These are phyloP conservation scores for Nemania sp. DNA, from an alignment of 2,329 filamentous ascomycete species.

Conservation along the genomic window DNA sequence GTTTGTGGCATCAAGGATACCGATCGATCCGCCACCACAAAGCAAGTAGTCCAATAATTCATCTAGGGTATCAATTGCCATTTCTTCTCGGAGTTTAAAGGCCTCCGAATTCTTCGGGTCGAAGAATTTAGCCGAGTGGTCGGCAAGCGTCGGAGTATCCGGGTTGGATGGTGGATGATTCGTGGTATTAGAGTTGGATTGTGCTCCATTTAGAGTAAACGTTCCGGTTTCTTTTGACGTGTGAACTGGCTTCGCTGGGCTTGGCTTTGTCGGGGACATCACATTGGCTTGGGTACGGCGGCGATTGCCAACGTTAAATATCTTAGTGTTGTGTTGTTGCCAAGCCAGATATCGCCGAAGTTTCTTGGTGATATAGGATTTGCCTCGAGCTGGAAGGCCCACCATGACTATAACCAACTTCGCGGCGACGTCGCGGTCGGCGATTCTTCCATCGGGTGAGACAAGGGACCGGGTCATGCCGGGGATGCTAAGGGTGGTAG, in stretches of 20 bases:
- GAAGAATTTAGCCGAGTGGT: constrained; percentile 94
- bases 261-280: constrained; percentile 52
- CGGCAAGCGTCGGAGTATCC: constrained; percentile 61
- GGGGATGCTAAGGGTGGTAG: constrained; percentile 95
- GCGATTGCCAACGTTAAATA: constrained; percentile 97
- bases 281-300: constrained; percentile 81
- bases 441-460: constrained; percentile 94
- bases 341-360: constrained; percentile 94
- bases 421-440: constrained; percentile 91
- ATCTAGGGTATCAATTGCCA: constrained; percentile 91
- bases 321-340: constrained; percentile 94
- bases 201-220: constrained; percentile 67
- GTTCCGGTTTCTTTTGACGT: constrained; percentile 65
- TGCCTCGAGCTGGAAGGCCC: constrained; percentile 91
- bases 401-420: constrained; percentile 99
- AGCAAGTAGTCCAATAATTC: constrained; percentile 93
- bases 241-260: constrained; percentile 54
- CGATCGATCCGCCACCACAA: constrained; percentile 83
- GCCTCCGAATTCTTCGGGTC: constrained; percentile 89
- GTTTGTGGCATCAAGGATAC: constrained; percentile 97
- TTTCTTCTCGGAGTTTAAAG: constrained; percentile 86
- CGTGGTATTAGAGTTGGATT: constrained; percentile 50
- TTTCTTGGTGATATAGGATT: constrained; percentile 99
- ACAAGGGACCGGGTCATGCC: constrained; percentile 95
- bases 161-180: constrained; percentile 56